Base-by-base conservation (phyloP, 768 basidiomycete species). In the Mrakia blollopis region DNA sequence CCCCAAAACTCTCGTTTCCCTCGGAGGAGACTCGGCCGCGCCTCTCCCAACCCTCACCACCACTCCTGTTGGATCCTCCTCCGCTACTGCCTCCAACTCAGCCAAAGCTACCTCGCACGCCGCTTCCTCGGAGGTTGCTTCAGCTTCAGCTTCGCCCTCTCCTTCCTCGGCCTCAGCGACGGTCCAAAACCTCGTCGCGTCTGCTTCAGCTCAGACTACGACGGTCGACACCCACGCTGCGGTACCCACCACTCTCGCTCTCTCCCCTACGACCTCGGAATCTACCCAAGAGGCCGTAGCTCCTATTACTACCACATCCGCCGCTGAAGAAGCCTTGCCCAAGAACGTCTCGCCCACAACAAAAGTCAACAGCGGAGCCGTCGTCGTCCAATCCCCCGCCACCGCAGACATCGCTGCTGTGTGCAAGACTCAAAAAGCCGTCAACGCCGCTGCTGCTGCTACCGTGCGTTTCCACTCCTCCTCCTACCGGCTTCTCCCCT, bases 1-100 rank as follows among this genome's bases (percentile, higher is more conserved):
- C 65, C 65, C 65, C 35, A 68, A 68, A 10, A 68, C 39, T 10
- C 65, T 68, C 39, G 65, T 68, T 23, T 68, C 65, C 4, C 18
- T 39, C 65, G 65, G 65, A 39, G 35, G 65, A 7, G 23, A 65
- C 32, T 3, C 9, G 8, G 37, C 35, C 39, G 35, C 63, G 1
- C 9, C 65, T 23, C 35, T 39, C 25, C 65, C 65, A 3, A 68
- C 65, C 39, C 11, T 39, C 23, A 52, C 28, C 25, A 47, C 50
- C 28, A 71, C 13, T 21, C 28, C 69, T 28, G 47, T n/a, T 28
- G 47, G 5, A 28, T 25, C 35, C 13, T 6, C 65, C 35, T 39
- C 35, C 65, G 65, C 65, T 37, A 23, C 65, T 6, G 18, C 21
- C 25, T 18, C 65, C 37, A 39, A 18, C 32, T n/a, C n/a, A n/a